A percentile compares a stretch with the other conserved stretches of the same genome.
Conservation (phyloP, 176 grass and related monocot species). For the Oryza meyeriana region DNA sequence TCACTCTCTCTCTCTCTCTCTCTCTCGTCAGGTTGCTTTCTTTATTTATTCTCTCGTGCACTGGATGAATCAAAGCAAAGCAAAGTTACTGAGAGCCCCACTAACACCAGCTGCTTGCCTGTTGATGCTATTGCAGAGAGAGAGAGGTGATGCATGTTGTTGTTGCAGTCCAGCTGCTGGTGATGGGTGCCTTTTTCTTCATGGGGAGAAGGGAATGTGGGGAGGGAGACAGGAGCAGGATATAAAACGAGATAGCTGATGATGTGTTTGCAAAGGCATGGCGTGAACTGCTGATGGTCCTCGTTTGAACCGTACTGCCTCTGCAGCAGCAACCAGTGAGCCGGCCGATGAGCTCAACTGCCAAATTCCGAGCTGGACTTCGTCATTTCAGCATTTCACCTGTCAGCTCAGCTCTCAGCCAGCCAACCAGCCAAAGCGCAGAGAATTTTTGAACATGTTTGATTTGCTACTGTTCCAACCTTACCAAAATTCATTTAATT, state of each 20-base stretch:
- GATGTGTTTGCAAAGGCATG: conserved; percentile 11
- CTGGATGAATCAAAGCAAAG: conserved; percentile 3
- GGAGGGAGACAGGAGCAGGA: conserved; percentile 40
- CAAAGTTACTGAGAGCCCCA: conserved; percentile 13
- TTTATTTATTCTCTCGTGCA: background rate
- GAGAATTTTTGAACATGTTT: background rate
- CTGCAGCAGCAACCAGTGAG: background rate
- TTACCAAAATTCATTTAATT: no score
- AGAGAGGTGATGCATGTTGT: background rate
- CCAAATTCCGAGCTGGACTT: conserved; percentile 17
- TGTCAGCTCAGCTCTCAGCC: background rate
- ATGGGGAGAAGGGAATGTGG: conserved; percentile 31
- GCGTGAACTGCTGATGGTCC: background rate
- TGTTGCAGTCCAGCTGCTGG: background rate
- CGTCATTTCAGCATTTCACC: conserved; percentile 5
- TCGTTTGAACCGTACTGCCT: conserved; percentile 6
- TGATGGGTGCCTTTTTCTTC: background rate
- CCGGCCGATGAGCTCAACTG: background rate
- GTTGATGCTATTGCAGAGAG: conserved; percentile 11
- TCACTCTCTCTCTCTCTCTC: background rate
- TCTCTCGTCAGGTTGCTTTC: background rate
- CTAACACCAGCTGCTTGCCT: background rate
- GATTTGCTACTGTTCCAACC: no score
- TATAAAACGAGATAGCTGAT: conserved; percentile 34
- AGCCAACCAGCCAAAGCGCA: conserved; percentile 6